These are phyloP conservation scores for Candida ovalis DNA, from an alignment of 805 yeast species.

Conservation along the genomic window DNA sequence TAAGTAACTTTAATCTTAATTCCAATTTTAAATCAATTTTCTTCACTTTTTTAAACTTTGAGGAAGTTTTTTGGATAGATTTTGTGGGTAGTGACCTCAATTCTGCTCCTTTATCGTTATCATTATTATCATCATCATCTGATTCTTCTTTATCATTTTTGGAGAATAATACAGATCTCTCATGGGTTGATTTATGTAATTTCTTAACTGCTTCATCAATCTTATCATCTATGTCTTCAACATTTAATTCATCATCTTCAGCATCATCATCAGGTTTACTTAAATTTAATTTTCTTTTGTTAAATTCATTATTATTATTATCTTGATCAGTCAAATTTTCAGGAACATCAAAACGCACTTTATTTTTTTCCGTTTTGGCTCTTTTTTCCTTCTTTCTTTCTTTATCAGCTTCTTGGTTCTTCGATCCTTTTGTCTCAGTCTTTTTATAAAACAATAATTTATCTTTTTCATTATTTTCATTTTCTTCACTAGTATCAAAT, in stretches of 20 bases:
- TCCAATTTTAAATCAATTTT: conserved; percentile 8
- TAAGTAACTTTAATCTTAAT: conserved; percentile 3
- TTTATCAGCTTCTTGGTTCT: conserved; percentile 32
- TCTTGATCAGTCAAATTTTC: conserved; percentile 13
- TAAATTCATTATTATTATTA: conserved; percentile 21
- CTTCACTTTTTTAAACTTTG: conserved; percentile 21
- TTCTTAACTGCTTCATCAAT: conserved; percentile 34
- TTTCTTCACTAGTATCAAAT: conserved; percentile 66
- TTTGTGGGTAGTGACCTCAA: no score
- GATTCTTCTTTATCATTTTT: conserved; percentile 6
- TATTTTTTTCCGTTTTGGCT: conserved; percentile 13
- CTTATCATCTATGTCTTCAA: conserved; percentile 28
- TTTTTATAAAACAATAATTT: conserved; percentile 39
- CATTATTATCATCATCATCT: conserved; percentile 6
- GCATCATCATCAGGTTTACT: conserved; percentile 33
- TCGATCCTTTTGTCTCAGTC: conserved; percentile 44
- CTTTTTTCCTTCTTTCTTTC: conserved; percentile 18
- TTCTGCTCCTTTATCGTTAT: conserved; percentile 9
- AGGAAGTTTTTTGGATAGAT: not conserved
- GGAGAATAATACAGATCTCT: conserved; percentile 35
- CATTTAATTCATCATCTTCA: conserved; percentile 7
- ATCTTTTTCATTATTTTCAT: conserved; percentile 34
- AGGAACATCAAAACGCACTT: conserved; percentile 9
- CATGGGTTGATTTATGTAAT: conserved; percentile 29
- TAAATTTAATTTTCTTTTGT: conserved; percentile 35